Evolutionary conservation across 2,329 filamentous ascomycete species (phyloP), one percentile per base, ranked within the genome.

Genomic region (Xenosphaeropsis pyriputrescens): DNA sequence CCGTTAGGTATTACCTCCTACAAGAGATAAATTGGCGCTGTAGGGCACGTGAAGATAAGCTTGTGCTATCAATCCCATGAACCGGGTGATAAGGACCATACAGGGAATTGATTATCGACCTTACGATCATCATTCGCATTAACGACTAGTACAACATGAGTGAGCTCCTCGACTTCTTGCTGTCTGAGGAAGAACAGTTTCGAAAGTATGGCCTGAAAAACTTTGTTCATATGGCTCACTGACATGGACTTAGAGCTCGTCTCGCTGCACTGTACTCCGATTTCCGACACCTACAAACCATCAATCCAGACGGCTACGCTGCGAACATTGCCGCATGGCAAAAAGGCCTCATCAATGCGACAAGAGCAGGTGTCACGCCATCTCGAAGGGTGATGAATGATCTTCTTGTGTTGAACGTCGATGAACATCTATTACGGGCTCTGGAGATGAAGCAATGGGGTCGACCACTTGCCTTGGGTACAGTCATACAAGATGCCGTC

Each of bases 231-330:
- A 34, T 32, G 16, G 36, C n/a, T 31, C 37, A 39, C 18, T 22
- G 32, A 17, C 7, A 22, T 36, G n/a, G 18, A 44, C 46, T 9
- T 33, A 85, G 79, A 61, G 72, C 78, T 45, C 82, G 86, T 36
- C 68, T 94, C 11, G 78, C 84, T 11, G 88, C 85, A 5, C 75
- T 94, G 34, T 94, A 93, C 61, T 88, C 85, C 35, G 86, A 94
- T 56, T 93, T 94, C 53, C 67, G 75, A 29, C 60, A 73, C 5
- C 85, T 89, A 47, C 70, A 70, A 49, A 73, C 70, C 30, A 73
- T 82, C 16, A 93, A 94, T 53, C 84, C 85, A 1, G 85, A 93
- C 56, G 85, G 85, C 50, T 94, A 85, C 62, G 62, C 67, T 15
- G 84, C 85, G 32, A 94, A 94, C 55, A 65, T 85, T 32, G 62